Percentiles rank a stretch among this genome's conserved stretches.
Evolutionary conservation across 768 basidiomycete genomes (phyloP).

Genomic region (Floccularia luteovirens): DNA sequence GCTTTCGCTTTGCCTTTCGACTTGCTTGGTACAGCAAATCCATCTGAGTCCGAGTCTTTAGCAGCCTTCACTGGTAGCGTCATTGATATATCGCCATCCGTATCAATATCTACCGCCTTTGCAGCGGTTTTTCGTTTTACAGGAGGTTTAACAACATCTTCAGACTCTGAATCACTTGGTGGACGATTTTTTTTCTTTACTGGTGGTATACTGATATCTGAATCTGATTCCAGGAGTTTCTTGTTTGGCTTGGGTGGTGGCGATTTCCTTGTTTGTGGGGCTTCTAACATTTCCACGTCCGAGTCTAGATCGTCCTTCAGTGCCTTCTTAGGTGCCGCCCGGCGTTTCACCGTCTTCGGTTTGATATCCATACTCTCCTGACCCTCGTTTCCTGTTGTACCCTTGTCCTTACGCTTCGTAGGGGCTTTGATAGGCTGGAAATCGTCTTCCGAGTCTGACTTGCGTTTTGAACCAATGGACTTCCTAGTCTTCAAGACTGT

Average conservation of each 20-base stretch:
- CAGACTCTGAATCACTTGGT: neutral
- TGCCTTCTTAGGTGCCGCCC: slow-evolving; percentile 9
- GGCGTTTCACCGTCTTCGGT: slow-evolving; percentile 7
- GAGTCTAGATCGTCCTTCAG: neutral
- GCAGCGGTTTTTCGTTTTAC: neutral
- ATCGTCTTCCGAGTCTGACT: slow-evolving; percentile 35
- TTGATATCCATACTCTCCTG: slow-evolving; percentile 7
- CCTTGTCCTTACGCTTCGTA: slow-evolving; percentile 19
- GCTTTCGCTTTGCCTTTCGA: slow-evolving; percentile 16
- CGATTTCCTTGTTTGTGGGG: neutral
- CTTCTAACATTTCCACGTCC: neutral
- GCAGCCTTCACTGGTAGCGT: too few relatives aligned
- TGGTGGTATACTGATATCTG: neutral
- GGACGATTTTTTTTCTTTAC: slow-evolving; percentile 1
- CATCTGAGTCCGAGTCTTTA: slow-evolving; percentile 25
- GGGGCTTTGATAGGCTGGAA: slow-evolving; percentile 40
- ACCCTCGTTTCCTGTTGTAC: slow-evolving; percentile 8
- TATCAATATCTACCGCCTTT: slow-evolving; percentile 12
- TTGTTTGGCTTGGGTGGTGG: too few relatives aligned
- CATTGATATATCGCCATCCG: too few relatives aligned
- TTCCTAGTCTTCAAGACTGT: slow-evolving; percentile 38
- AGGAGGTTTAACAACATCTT: neutral
- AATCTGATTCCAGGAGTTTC: neutral
- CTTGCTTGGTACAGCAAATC: slow-evolving; percentile 12
- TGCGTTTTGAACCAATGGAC: slow-evolving; percentile 30